Evolutionary conservation across 2,329 filamentous ascomycete species (phyloP).

Genomic region (Teratosphaeria viscida): DNA sequence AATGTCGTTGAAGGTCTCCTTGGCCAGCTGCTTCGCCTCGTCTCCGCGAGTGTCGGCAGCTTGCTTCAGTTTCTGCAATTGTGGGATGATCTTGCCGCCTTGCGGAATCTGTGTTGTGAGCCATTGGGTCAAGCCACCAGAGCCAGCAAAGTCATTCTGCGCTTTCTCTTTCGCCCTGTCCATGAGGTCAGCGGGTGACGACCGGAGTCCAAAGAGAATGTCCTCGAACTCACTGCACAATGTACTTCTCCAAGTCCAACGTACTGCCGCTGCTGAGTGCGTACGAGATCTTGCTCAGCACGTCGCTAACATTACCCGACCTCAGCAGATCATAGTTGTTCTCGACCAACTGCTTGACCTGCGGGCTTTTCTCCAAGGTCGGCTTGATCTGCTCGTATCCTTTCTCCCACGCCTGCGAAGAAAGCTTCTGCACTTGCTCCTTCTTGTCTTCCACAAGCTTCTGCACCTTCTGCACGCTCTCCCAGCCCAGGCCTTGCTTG

Average conservation of each 20-base stretch:
- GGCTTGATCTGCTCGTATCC: constrained; percentile 58
- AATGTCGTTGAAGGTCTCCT: constrained; percentile 58
- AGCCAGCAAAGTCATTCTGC: constrained; percentile 37
- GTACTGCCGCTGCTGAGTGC: constrained; percentile 52
- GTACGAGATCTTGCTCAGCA: constrained; percentile 53
- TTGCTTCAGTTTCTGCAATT: constrained; percentile 54
- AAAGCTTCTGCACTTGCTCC: constrained; percentile 54
- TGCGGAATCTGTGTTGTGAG: constrained; percentile 52
- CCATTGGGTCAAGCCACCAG: constrained; percentile 43
- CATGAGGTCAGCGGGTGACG: not conserved
- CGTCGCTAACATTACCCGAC: constrained; percentile 52
- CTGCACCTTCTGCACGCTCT: constrained; percentile 45
- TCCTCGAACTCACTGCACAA: constrained; percentile 34
- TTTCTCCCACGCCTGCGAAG: constrained; percentile 61
- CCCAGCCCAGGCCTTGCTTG: constrained; percentile 48
- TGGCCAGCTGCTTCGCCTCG: constrained; percentile 59
- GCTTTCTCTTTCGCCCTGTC: constrained; percentile 44
- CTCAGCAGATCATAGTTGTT: constrained; percentile 59
- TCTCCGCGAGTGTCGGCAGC: constrained; percentile 57
- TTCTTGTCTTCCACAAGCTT: constrained; percentile 60
- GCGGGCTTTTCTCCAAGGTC: constrained; percentile 64
- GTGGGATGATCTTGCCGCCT: constrained; percentile 53
- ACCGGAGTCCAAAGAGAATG: not conserved
- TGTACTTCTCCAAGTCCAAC: constrained; percentile 49
- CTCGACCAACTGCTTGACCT: constrained; percentile 62